A percentile compares a stretch with the other conserved stretches of the same genome.
phyloP scores from a whole-genome alignment of 225 moss, liverwort and hornwort genomes.

The Physcomitrium patens region DNA sequence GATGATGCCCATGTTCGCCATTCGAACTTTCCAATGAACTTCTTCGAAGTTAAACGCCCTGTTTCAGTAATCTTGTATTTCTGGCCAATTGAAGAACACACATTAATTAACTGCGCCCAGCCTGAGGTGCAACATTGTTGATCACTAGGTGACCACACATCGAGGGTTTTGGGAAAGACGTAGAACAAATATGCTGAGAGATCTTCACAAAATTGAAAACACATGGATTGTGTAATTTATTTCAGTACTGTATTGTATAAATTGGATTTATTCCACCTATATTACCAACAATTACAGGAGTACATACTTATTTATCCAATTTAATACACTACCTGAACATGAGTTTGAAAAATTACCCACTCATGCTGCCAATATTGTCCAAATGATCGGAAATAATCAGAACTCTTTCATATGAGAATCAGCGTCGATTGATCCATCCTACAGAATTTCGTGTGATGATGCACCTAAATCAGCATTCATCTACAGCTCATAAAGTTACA shows the following conservation, averaged over 20 bases:
- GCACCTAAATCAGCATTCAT: not conserved
- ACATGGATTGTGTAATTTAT: not conserved
- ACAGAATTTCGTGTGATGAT: not conserved
- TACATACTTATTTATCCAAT: not conserved
- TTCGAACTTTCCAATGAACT: not conserved
- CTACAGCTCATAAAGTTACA: not conserved
- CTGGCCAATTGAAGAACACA: not conserved
- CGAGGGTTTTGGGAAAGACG: no score
- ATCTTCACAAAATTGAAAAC: not conserved
- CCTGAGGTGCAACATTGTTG: no score
- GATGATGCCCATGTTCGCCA: conserved; percentile 43
- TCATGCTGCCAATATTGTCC: not conserved
- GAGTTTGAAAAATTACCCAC: not conserved
- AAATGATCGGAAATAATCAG: not conserved
- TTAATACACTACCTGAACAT: not conserved
- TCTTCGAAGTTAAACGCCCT: not conserved
- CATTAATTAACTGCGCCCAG: no score
- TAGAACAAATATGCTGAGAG: no score
- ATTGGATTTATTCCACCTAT: not conserved
- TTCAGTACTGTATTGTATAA: no score
- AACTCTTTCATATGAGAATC: not conserved
- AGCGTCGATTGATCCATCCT: conserved; percentile 7
- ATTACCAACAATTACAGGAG: not conserved
- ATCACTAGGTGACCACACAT: no score
- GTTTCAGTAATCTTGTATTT: not conserved